Evolutionary conservation across 495 filamentous ascomycete species (phyloP).

Genomic region (Clavariopsis aquatica): DNA sequence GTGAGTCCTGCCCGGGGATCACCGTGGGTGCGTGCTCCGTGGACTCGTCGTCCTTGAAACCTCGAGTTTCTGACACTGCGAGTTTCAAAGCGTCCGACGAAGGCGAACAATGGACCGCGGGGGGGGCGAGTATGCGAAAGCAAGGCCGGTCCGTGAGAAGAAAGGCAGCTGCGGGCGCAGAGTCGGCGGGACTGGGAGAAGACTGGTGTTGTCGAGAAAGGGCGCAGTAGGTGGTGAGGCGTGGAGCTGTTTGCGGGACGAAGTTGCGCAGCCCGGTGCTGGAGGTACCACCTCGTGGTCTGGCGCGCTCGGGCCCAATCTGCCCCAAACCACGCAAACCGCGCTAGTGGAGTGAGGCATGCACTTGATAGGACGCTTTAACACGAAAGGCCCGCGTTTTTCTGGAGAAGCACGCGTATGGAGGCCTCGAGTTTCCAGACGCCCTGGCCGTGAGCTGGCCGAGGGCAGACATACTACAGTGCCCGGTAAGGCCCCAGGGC

Average conservation of each 20-base stretch:
- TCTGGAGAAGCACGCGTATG: no score
- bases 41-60: conserved; percentile 33
- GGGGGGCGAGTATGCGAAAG: not conserved
- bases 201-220: conserved; percentile 10
- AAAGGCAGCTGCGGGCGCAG: conserved; percentile 22
- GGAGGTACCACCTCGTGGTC: no score
- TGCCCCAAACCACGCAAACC: no score
- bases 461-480: no score
- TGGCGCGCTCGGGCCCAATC: no score
- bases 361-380: no score
- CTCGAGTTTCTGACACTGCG: conserved; percentile 31
- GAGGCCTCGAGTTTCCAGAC: no score
- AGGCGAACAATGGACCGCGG: conserved; percentile 25
- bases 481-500: no score
- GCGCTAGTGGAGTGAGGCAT: no score
- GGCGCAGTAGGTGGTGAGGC: conserved; percentile 16
- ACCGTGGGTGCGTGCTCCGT: conserved; percentile 34
- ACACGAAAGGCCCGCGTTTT: no score
- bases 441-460: no score
- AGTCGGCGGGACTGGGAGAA: conserved; percentile 13
- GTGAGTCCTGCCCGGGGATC: conserved; percentile 26
- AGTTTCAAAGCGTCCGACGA: conserved; percentile 35
- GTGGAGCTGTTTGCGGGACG: not conserved
- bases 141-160: not conserved
- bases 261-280: no score